Evolutionary conservation across 2,329 filamentous ascomycete species (phyloP), one percentile per base, ranked within the genome.

Genomic region (Akanthomyces uredinophilus): DNA sequence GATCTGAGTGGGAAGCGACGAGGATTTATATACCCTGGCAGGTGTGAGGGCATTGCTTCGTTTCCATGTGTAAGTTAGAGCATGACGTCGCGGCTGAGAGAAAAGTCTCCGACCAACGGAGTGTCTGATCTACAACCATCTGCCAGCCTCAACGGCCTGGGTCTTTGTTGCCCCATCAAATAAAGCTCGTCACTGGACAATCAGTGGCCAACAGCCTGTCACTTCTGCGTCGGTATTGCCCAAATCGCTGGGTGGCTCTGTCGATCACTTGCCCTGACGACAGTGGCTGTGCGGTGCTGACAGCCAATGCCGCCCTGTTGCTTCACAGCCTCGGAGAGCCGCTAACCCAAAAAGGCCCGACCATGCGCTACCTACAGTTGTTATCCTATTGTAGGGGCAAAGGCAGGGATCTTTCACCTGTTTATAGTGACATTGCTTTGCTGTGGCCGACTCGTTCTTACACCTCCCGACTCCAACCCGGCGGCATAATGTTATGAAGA

Each of bases 211-310:
- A 44, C 43, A 37, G 54, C 29, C 41, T 47, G 18, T 37, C n/a
- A 24, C 41, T 37, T 0, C 18, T 56, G 54, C 41, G 3, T 56
- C 54, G 54, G 54, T 11, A 56, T 47, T 10, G 7, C 54, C 54
- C 14, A 46, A 56, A 47, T 47, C 29, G 27, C 41, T 18, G 22
- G 41, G 35, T 47, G 7, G 13, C 24, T 32, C 22, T 56, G 54
- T 27, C 22, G 54, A 56, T 56, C 54, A 7, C 54, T 18, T 4
- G 41, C 54, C 54, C 13, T 56, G 54, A 56, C 54, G 54, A 54
- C 54, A 37, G 54, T 56, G 54, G 54, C 54, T 32, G 54, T 35
- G 54, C 54, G 7, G 18, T 43, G 54, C 54, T 56, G 27, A 47
- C 54, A 24, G 27, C 41, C 27, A 37, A 56, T 1, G 27, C 22